A percentile compares a stretch with the other conserved stretches of the same genome.
Conservation (phyloP, 2,329 filamentous ascomycete species). For the Ophiosphaerella herpotricha region DNA sequence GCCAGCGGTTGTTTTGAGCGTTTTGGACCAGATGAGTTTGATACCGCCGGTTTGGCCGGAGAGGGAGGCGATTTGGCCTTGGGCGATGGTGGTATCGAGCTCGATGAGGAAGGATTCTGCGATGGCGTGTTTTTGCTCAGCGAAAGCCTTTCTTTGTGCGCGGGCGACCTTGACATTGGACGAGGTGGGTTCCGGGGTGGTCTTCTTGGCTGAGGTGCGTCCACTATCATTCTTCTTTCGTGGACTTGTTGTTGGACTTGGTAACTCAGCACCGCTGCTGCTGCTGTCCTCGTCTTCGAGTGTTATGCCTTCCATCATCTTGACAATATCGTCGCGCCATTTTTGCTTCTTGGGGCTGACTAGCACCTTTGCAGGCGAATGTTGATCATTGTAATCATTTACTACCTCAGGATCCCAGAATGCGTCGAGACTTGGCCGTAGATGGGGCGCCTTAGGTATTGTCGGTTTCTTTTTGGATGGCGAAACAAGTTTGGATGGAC, state of each 20-base stretch:
- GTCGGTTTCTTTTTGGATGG: slow-evolving; percentile 42
- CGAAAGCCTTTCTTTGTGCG: slow-evolving; percentile 61
- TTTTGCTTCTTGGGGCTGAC: slow-evolving; percentile 43
- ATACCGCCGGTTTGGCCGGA: slow-evolving; percentile 70
- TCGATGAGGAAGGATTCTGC: slow-evolving; percentile 68
- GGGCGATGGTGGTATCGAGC: slow-evolving; percentile 69
- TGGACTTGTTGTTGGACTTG: slow-evolving; percentile 27
- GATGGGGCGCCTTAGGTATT: slow-evolving; percentile 34
- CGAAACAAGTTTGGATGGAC: slow-evolving; percentile 42
- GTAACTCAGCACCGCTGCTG: slow-evolving; percentile 17
- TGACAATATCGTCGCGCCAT: slow-evolving; percentile 34
- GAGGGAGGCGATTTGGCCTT: slow-evolving; percentile 62
- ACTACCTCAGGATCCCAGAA: slow-evolving; percentile 46
- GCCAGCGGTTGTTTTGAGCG: slow-evolving; percentile 79
- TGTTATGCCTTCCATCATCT: slow-evolving; percentile 30
- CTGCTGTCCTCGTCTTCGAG: slow-evolving; percentile 34
- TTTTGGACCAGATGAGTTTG: slow-evolving; percentile 73
- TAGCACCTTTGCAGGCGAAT: slow-evolving; percentile 43
- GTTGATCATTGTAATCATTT: slow-evolving; percentile 43
- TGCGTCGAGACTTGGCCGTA: slow-evolving; percentile 44
- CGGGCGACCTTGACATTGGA: slow-evolving; percentile 26
- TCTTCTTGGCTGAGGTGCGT: slow-evolving; percentile 18
- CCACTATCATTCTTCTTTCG: slow-evolving; percentile 22
- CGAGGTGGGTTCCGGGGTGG: neutral
- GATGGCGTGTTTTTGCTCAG: slow-evolving; percentile 63